Conservation (phyloP, 352 stramenopile species). For the Pythium folliculosum region DNA sequence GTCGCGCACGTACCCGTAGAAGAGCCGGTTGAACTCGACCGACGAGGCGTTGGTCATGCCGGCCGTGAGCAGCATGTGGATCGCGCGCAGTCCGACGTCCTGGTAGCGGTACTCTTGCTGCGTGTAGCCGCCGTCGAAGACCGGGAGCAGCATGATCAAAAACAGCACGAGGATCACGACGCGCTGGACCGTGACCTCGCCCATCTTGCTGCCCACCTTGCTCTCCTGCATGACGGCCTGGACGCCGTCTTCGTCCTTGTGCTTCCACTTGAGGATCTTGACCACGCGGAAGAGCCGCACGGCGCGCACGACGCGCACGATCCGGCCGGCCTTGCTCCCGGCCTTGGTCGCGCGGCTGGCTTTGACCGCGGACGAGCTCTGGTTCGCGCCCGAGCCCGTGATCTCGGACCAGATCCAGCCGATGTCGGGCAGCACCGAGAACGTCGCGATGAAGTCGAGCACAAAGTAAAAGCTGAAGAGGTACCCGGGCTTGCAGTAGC, state of each 20-base stretch:
- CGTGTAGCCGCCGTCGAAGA: slow-evolving; percentile 82
- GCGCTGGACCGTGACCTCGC: slow-evolving; percentile 81
- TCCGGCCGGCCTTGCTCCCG: slow-evolving; percentile 79
- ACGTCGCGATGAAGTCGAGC: slow-evolving; percentile 83
- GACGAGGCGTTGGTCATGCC: slow-evolving; percentile 40
- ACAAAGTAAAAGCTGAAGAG: slow-evolving; percentile 92
- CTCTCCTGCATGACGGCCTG: slow-evolving; percentile 66
- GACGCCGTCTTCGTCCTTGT: slow-evolving; percentile 52
- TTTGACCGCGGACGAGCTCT: slow-evolving; percentile 59
- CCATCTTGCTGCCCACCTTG: slow-evolving; percentile 89
- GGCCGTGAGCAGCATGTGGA: slow-evolving; percentile 67
- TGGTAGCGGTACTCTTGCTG: slow-evolving; percentile 84
- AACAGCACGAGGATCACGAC: slow-evolving; percentile 91
- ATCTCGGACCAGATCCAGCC: slow-evolving; percentile 80
- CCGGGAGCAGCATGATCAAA: slow-evolving; percentile 86
- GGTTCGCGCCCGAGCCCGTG: slow-evolving; percentile 45
- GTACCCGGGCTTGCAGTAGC: slow-evolving; percentile 75
- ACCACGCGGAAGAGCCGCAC: slow-evolving; percentile 84
- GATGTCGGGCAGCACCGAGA: slow-evolving; percentile 85
- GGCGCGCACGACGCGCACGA: slow-evolving; percentile 83
- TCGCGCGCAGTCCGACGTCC: slow-evolving; percentile 78
- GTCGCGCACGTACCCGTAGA: slow-evolving; percentile 71
- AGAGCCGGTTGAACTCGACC: slow-evolving; percentile 55
- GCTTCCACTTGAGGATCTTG: slow-evolving; percentile 87
- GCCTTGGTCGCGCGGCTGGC: slow-evolving; percentile 71